phyloP scores from a whole-genome alignment of 345 rosid species.

The Populus nigra region DNA sequence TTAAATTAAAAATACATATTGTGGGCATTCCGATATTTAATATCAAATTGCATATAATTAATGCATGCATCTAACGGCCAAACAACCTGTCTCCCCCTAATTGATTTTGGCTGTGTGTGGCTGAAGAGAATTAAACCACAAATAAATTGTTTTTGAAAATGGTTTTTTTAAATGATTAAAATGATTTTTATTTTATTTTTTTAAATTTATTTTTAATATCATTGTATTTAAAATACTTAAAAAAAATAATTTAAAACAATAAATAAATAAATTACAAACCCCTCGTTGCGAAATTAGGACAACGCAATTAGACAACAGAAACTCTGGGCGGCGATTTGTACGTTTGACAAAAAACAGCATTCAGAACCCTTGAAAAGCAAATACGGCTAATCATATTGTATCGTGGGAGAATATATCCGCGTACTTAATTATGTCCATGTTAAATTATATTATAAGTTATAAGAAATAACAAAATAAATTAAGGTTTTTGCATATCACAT shows the following conservation, averaged over 20 bases:
- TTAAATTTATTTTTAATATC: too few relatives aligned
- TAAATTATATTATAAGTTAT: too few relatives aligned
- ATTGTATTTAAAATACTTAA: rapidly evolving
- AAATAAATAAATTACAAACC: too few relatives aligned
- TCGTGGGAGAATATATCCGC: not conserved
- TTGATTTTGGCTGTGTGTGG: not conserved
- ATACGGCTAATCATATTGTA: not conserved
- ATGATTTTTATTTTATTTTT: too few relatives aligned
- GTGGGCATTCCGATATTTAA: not conserved
- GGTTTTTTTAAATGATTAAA: too few relatives aligned
- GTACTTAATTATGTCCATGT: not conserved
- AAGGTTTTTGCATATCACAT: too few relatives aligned
- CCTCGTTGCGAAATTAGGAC: too few relatives aligned
- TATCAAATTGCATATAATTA: too few relatives aligned
- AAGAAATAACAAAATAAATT: too few relatives aligned
- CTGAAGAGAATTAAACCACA: not conserved
- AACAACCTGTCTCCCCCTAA: not conserved
- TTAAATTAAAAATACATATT: not conserved
- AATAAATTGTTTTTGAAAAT: too few relatives aligned
- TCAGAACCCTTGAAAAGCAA: not conserved
- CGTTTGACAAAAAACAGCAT: not conserved
- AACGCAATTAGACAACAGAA: too few relatives aligned
- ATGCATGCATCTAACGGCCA: conserved; percentile 4
- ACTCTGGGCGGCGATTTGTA: not conserved
- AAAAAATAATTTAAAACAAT: too few relatives aligned